These are phyloP conservation scores for Sequoiadendron giganteum DNA, from an alignment of 75 land plant species.

Conservation along the genomic window DNA sequence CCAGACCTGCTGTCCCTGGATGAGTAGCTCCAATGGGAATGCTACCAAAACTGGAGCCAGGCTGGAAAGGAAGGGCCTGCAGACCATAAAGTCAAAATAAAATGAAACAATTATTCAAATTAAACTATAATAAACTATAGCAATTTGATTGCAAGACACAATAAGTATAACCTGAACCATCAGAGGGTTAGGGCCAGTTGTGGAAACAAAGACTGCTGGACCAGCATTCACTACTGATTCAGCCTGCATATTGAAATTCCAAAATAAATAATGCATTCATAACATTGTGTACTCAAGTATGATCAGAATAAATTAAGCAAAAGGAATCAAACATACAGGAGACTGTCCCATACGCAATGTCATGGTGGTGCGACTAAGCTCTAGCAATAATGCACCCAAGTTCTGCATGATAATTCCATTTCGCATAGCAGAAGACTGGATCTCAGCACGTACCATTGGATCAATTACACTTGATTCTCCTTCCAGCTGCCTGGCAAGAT, in stretches of 20 bases:
- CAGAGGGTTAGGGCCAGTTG: slow-evolving; percentile 90
- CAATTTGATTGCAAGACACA: neutral
- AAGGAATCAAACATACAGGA: slow-evolving; percentile 52
- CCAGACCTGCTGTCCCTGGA: slow-evolving; percentile 24
- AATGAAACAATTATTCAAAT: neutral
- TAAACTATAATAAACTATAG: neutral
- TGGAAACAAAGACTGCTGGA: slow-evolving; percentile 87
- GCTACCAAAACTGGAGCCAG: slow-evolving; percentile 52
- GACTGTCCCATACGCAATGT: slow-evolving; percentile 73
- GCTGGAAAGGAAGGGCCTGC: slow-evolving; percentile 80
- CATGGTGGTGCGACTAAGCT: slow-evolving; percentile 91
- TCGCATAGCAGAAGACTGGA: slow-evolving; percentile 62
- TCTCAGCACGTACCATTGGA: slow-evolving; percentile 31
- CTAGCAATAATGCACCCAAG: slow-evolving; percentile 83
- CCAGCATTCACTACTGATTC: slow-evolving; percentile 96
- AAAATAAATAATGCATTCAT: neutral
- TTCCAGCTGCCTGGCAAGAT: slow-evolving; percentile 65
- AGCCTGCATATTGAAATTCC: slow-evolving; percentile 38
- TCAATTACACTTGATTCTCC: slow-evolving; percentile 57
- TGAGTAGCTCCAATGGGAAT: slow-evolving; percentile 36
- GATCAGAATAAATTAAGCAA: neutral
- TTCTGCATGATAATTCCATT: slow-evolving; percentile 73
- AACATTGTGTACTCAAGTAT: neutral
- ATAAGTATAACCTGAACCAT: slow-evolving; percentile 87
- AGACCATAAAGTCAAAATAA: slow-evolving; percentile 1